Conservation (phyloP, 2,329 filamentous ascomycete species). For the Trichocomaceae sp. region DNA sequence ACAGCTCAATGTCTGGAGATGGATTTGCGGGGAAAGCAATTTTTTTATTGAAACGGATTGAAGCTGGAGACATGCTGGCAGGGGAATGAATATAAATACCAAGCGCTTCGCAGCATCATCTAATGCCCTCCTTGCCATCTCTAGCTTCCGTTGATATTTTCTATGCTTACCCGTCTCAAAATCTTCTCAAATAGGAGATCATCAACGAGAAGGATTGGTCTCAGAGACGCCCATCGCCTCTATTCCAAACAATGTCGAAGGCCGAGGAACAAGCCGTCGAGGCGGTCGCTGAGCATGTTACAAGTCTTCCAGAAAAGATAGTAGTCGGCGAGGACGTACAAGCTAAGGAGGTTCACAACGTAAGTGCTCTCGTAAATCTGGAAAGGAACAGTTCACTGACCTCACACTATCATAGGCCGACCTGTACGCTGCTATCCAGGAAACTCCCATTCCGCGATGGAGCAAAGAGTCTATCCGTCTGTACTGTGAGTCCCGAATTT, state of each 20-base stretch:
- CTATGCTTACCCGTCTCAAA: neutral
- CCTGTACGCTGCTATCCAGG: slow-evolving; percentile 43
- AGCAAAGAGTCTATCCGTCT: slow-evolving; percentile 25
- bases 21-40: neutral
- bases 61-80: neutral
- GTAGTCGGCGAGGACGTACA: slow-evolving; percentile 25
- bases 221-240: neutral
- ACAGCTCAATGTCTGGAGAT: neutral
- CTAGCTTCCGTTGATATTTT: neutral
- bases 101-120: neutral
- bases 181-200: neutral
- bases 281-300: neutral
- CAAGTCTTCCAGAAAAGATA: neutral
- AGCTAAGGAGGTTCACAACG: slow-evolving; percentile 27
- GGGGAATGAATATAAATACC: neutral
- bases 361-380: neutral
- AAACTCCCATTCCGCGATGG: slow-evolving; percentile 35
- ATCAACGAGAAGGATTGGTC: neutral
- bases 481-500: slow-evolving; percentile 21
- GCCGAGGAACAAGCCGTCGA: slow-evolving; percentile 4
- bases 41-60: neutral
- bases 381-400: slow-evolving; percentile 36
- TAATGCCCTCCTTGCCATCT: neutral
- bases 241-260: slow-evolving; percentile 4
- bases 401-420: slow-evolving; percentile 37